Evolutionary conservation across 495 filamentous ascomycete genomes (phyloP).

Genomic region (Darksidea phi): DNA sequence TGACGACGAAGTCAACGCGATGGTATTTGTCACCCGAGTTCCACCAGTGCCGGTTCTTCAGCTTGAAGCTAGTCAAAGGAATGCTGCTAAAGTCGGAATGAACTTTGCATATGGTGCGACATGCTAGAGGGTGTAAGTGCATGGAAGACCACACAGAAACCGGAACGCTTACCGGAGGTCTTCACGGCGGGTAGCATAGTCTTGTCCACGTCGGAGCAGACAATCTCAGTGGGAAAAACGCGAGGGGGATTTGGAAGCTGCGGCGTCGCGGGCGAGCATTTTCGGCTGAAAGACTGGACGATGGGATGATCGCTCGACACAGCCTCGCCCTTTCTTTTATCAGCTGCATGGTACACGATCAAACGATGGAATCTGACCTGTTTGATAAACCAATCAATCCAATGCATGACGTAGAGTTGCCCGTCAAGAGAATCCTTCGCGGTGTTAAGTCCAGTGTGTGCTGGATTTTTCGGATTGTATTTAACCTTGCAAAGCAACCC

Average conservation of each 20-base stretch:
- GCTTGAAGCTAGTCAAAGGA: slow-evolving; percentile 40
- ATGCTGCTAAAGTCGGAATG: slow-evolving; percentile 41
- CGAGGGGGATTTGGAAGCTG: slow-evolving; percentile 12
- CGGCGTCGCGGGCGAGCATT: slow-evolving; percentile 15
- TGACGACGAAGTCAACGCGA: slow-evolving; percentile 40
- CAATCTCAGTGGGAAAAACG: slow-evolving; percentile 14
- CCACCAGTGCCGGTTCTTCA: slow-evolving; percentile 44
- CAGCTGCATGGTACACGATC: neutral
- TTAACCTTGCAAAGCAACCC: slow-evolving; percentile 35
- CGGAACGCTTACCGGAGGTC: slow-evolving; percentile 4
- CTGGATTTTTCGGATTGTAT: slow-evolving; percentile 34
- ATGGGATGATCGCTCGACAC: slow-evolving; percentile 26
- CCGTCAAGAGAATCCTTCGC: slow-evolving; percentile 29
- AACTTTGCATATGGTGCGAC: slow-evolving; percentile 41
- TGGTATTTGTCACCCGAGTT: slow-evolving; percentile 40
- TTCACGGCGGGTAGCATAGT: slow-evolving; percentile 9
- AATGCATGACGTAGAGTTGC: slow-evolving; percentile 31
- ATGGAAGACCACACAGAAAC: neutral
- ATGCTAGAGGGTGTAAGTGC: slow-evolving; percentile 25
- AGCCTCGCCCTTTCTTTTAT: slow-evolving; percentile 15
- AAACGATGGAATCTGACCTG: slow-evolving; percentile 3
- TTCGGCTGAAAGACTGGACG: slow-evolving; percentile 14
- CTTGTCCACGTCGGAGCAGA: slow-evolving; percentile 12
- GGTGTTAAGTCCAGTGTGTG: slow-evolving; percentile 26
- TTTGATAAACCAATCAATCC: slow-evolving; percentile 38